A percentile compares a stretch with the other conserved stretches of the same genome.
These are phyloP conservation scores for Phalaenopsis aphrodite DNA, from an alignment of 106 monocot species.

Conservation along the genomic window DNA sequence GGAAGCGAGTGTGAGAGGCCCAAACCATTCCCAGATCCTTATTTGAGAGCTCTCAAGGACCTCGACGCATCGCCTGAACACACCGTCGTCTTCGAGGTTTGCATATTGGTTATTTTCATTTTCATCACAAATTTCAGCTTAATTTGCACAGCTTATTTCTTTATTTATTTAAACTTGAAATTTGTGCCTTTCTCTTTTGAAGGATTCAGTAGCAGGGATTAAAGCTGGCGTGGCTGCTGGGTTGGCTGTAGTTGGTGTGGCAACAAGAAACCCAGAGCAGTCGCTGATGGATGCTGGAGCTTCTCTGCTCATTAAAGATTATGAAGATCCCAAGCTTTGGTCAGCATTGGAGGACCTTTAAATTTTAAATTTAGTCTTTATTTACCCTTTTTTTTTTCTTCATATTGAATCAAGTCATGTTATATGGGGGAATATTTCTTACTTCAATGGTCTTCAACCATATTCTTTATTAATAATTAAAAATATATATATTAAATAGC, in stretches of 20 bases:
- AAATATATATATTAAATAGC: too few relatives aligned
- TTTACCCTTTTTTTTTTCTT: too few relatives aligned
- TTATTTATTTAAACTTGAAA: neutral
- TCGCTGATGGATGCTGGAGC: slow-evolving; percentile 52
- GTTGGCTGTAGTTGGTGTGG: slow-evolving; percentile 61
- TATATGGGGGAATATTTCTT: too few relatives aligned
- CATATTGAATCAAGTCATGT: too few relatives aligned
- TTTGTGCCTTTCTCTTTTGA: neutral
- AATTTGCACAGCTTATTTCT: neutral
- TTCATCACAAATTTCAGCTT: neutral
- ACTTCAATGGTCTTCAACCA: too few relatives aligned
- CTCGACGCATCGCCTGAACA: slow-evolving; percentile 55
- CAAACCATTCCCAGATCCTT: slow-evolving; percentile 84
- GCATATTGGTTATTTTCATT: neutral
- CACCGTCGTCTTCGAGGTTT: slow-evolving; percentile 75
- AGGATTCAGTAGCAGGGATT: slow-evolving; percentile 82
- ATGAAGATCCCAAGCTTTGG: slow-evolving; percentile 73
- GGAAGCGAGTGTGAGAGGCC: slow-evolving; percentile 65
- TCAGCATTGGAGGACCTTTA: slow-evolving; percentile 27
- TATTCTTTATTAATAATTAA: too few relatives aligned
- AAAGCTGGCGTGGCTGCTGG: slow-evolving; percentile 87
- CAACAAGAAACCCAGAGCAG: slow-evolving; percentile 59
- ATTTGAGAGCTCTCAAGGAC: slow-evolving; percentile 55
- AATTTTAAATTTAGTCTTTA: too few relatives aligned
- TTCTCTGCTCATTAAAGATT: slow-evolving; percentile 58